These are phyloP conservation scores for Lepiota venenata DNA, from an alignment of 768 basidiomycete genomes.

Conservation along the genomic window DNA sequence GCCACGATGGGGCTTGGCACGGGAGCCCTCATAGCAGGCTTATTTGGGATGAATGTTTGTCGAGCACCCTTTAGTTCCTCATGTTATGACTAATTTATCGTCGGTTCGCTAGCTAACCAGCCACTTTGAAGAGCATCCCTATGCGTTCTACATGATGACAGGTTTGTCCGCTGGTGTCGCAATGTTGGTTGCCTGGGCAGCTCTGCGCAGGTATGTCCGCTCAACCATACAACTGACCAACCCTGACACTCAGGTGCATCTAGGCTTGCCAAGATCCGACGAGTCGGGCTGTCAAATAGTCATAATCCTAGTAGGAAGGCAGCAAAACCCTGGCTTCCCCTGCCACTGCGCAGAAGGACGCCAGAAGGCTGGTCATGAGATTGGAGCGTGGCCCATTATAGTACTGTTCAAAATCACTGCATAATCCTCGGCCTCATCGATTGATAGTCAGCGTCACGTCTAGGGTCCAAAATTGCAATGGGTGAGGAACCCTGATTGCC, in stretches of 20 bases:
- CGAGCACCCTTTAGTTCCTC: constrained; percentile 5
- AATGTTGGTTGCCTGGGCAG: constrained; percentile 57
- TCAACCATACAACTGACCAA: constrained; percentile 8
- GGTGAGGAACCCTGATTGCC: no score
- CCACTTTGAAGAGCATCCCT: constrained; percentile 67
- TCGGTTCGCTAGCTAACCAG: constrained; percentile 54
- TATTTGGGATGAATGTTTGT: constrained; percentile 97
- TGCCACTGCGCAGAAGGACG: constrained; percentile 40
- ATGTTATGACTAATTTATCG: constrained; percentile 13
- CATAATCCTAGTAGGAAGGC: constrained; percentile 21
- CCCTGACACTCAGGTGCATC: constrained; percentile 1
- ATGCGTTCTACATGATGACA: constrained; percentile 72
- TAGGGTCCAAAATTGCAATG: no score
- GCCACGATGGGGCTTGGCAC: constrained; percentile 89
- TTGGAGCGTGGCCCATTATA: no score
- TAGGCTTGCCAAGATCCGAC: constrained; percentile 44
- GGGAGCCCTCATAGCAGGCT: constrained; percentile 84
- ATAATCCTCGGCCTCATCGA: no score
- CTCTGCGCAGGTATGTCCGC: constrained; percentile 54
- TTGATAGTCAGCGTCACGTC: no score
- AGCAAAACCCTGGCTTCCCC: constrained; percentile 39
- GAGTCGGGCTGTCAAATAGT: constrained; percentile 40
- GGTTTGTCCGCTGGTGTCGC: constrained; percentile 56
- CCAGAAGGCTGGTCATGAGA: constrained; percentile 39
- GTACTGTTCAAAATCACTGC: no score